Percentiles rank a stretch among this genome's conserved stretches.
Evolutionary conservation across 257 asterid species (phyloP).

Genomic region (Verbascum thapsus): DNA sequence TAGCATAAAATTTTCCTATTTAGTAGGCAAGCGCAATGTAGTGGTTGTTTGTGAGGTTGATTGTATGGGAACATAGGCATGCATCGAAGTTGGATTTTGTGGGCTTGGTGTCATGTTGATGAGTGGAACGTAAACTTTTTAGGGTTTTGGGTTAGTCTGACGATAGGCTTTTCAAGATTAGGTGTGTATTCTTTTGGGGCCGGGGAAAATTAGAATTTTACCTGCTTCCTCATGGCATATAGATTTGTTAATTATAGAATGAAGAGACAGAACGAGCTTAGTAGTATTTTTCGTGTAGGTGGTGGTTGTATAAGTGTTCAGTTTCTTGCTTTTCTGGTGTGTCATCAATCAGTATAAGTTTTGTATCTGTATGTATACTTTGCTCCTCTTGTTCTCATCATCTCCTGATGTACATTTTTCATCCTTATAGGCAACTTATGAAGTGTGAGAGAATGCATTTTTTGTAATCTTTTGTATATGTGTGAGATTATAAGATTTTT

Average conservation of each 20-base stretch:
- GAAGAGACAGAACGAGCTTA: slow-evolving; percentile 32
- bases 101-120: slow-evolving; percentile 22
- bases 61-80: slow-evolving; percentile 15
- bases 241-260: slow-evolving; percentile 58
- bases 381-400: slow-evolving; percentile 27
- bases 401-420: slow-evolving; percentile 53
- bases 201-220: slow-evolving; percentile 42
- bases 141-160: slow-evolving; percentile 38
- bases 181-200: slow-evolving; percentile 78
- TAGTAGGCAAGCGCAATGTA: no score
- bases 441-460: slow-evolving; percentile 47
- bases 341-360: slow-evolving; percentile 39
- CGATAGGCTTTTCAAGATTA: slow-evolving; percentile 45
- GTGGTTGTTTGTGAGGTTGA: slow-evolving; percentile 17
- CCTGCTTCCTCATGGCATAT: slow-evolving; percentile 54
- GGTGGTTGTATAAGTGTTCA: slow-evolving; percentile 38
- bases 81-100: slow-evolving; percentile 19
- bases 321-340: slow-evolving; percentile 38
- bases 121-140: slow-evolving; percentile 38
- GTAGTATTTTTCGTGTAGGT: slow-evolving; percentile 40
- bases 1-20: no score
- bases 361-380: slow-evolving; percentile 31
- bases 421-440: slow-evolving; percentile 42
- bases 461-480: slow-evolving; percentile 59
- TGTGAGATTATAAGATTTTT: slow-evolving; percentile 42